Conservation (phyloP, 768 basidiomycete species). For the Russula compacta region DNA sequence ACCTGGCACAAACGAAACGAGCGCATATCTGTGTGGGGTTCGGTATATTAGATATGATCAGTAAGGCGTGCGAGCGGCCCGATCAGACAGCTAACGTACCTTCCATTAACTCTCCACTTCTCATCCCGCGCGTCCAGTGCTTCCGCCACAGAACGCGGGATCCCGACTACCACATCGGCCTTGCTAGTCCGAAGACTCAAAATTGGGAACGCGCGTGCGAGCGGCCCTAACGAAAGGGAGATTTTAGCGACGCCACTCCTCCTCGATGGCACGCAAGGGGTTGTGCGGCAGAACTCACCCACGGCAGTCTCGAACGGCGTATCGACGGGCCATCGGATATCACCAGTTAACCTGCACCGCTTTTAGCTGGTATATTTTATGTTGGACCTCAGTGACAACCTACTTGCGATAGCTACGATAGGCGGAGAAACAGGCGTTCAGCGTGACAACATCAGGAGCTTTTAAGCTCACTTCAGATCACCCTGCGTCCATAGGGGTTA, state of each 20-base stretch:
- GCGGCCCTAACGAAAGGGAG: slow-evolving; percentile 42
- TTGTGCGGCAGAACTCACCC: slow-evolving; percentile 35
- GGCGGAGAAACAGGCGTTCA: neutral
- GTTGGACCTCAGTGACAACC: slow-evolving; percentile 23
- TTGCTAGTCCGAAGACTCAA: slow-evolving; percentile 89
- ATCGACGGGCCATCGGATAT: slow-evolving; percentile 78
- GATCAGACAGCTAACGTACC: slow-evolving; percentile 36
- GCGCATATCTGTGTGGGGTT: slow-evolving; percentile 6
- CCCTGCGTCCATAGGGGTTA: slow-evolving; percentile 38
- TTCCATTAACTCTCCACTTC: slow-evolving; percentile 75
- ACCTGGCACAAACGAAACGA: slow-evolving; percentile 8
- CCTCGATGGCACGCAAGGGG: neutral
- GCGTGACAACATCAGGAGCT: neutral
- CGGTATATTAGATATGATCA: neutral
- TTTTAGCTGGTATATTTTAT: neutral
- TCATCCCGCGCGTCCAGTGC: slow-evolving; percentile 53
- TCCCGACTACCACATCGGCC: slow-evolving; percentile 86
- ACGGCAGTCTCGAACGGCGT: slow-evolving; percentile 68
- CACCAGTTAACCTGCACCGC: slow-evolving; percentile 67
- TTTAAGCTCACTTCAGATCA: slow-evolving; percentile 73
- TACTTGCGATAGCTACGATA: slow-evolving; percentile 73
- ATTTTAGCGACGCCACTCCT: too few relatives aligned
- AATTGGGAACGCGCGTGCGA: slow-evolving; percentile 71
- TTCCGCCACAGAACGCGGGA: slow-evolving; percentile 59
- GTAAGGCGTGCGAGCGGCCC: too few relatives aligned